Conservation (phyloP, 352 stramenopile species). For the Globisporangium okanoganense region DNA sequence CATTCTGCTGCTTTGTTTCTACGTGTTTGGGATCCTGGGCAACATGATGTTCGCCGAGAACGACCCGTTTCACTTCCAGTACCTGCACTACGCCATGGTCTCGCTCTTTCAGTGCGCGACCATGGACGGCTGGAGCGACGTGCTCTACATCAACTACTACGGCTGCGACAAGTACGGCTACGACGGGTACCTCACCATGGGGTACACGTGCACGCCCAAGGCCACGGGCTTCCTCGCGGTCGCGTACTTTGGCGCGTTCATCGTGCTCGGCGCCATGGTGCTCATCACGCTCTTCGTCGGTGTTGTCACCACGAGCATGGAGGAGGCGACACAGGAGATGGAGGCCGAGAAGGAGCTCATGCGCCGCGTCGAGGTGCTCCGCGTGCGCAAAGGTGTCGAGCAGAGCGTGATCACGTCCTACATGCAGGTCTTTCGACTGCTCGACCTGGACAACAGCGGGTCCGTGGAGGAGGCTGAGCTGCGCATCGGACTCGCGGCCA, state of each 20-base stretch:
- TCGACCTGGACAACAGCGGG: slow-evolving; percentile 78
- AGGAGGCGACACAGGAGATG: slow-evolving; percentile 87
- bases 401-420: slow-evolving; percentile 50
- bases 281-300: slow-evolving; percentile 91
- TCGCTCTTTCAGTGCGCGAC: slow-evolving; percentile 86
- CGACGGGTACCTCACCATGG: slow-evolving; percentile 43
- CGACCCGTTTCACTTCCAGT: slow-evolving; percentile 87
- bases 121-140: slow-evolving; percentile 89
- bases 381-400: slow-evolving; percentile 51
- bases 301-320: slow-evolving; percentile 90
- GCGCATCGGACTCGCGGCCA: slow-evolving; percentile 70
- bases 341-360: slow-evolving; percentile 66
- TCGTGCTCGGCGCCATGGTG: slow-evolving; percentile 82
- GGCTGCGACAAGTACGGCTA: slow-evolving; percentile 85
- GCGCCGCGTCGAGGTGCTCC: slow-evolving; percentile 54
- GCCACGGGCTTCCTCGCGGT: slow-evolving; percentile 42
- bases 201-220: slow-evolving; percentile 55
- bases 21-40: slow-evolving; percentile 89
- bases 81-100: slow-evolving; percentile 86
- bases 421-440: slow-evolving; percentile 80
- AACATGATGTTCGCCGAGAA: slow-evolving; percentile 89
- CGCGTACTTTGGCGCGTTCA: slow-evolving; percentile 82
- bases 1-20: slow-evolving; percentile 89
- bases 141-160: slow-evolving; percentile 91
- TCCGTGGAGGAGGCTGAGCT: slow-evolving; percentile 85